Evolutionary conservation across 2,329 filamentous ascomycete species (phyloP), one percentile per base, ranked within the genome.

Genomic region (Monilinia fructigena): DNA sequence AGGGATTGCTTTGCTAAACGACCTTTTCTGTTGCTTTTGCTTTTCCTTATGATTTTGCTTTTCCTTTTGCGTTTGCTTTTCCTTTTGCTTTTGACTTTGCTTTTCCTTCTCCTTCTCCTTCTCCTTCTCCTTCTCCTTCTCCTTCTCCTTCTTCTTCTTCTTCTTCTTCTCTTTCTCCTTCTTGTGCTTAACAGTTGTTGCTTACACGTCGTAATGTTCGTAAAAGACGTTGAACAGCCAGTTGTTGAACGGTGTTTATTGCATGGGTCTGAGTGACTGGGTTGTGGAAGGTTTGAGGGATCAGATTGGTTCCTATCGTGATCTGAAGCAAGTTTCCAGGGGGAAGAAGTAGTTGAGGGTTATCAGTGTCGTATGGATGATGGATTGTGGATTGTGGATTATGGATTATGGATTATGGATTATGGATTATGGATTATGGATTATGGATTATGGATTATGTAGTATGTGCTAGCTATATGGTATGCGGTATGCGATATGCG

Each of bases 301-400:
- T 50, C 58, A 52, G 58, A 61, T 61, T 61, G 58, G 45, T 35
- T 12, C 18, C 31, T 61, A 50, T 61, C 58, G n/a, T 50, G 26
- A 35, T 60, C 56, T 48, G 56, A 60, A 60, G 42, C 56, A 60
- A 35, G 42, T 42, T 48, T 38, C 31, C 45, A 52, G 58, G 58
- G 58, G 56, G 3, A 60, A 23, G 45, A 40, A 31, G 20, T 18
- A 48, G 56, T 60, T 59, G 56, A 60, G 23, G 56, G 7, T 38
- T 50, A 50, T 60, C 45, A 50, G 48, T 28, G 42, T 38, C 28
- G 45, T 48, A 60, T 60, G 28, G 45, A 16, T 35, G 11, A 26
- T 50, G 42, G 45, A n/a, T 45, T 28, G 28, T 4, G 28, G 28
- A 28, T 28, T 28, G 4, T 28, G 28, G 28, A 28, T 28, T 28